phyloP scores from a whole-genome alignment of 495 filamentous ascomycete genomes.

The Daldinia loculata region DNA sequence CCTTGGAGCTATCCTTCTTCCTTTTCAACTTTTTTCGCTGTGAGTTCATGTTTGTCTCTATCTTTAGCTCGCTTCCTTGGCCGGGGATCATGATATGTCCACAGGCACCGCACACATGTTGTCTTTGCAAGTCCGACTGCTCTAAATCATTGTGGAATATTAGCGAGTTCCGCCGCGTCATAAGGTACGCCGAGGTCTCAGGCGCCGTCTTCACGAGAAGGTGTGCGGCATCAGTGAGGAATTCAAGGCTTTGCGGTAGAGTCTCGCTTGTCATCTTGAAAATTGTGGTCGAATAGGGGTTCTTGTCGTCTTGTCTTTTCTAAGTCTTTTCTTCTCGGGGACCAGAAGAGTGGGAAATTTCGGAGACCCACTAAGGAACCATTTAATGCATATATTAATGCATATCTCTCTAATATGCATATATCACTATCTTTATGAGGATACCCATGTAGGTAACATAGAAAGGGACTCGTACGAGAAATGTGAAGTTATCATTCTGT shows the following conservation, averaged over 20 bases:
- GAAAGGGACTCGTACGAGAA: no score
- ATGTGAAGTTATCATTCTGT: neutral
- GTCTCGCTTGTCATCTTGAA: slow-evolving; percentile 43
- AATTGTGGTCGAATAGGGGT: neutral
- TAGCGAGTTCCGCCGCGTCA: slow-evolving; percentile 54
- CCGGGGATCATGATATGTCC: slow-evolving; percentile 62
- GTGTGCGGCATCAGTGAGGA: slow-evolving; percentile 62
- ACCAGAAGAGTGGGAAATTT: slow-evolving; percentile 22
- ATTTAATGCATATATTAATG: neutral
- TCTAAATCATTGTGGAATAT: slow-evolving; percentile 54
- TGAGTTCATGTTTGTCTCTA: slow-evolving; percentile 43
- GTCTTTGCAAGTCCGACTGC: slow-evolving; percentile 53
- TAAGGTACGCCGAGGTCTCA: slow-evolving; percentile 59
- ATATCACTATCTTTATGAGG: no score
- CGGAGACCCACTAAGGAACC: neutral
- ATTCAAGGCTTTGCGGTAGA: slow-evolving; percentile 47
- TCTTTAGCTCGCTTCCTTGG: slow-evolving; percentile 48
- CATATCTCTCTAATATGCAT: neutral
- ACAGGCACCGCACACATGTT: slow-evolving; percentile 60
- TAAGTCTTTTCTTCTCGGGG: no score
- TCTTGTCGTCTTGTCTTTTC: neutral
- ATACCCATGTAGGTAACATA: no score
- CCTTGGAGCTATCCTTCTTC: slow-evolving; percentile 11
- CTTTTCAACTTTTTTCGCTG: slow-evolving; percentile 25
- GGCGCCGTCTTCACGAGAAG: slow-evolving; percentile 55